Conservation (phyloP, 345 rosid genomes). For the Passiflora organensis region DNA sequence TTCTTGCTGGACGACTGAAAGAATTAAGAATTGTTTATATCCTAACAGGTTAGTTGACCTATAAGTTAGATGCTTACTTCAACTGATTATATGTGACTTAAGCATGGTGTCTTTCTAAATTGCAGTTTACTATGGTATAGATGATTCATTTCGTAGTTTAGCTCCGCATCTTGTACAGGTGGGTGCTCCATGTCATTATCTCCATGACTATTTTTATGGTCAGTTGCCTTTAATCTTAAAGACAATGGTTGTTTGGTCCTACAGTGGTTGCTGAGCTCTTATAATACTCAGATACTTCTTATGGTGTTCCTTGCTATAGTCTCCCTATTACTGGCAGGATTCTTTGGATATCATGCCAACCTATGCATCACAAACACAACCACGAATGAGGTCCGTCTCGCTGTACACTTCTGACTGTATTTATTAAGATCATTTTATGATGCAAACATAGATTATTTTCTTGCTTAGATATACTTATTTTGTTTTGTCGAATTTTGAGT, state of each 20-base stretch:
- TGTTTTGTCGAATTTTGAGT: neutral
- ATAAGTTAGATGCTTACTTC: constrained; percentile 4
- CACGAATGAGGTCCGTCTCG: constrained; percentile 64
- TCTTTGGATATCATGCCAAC: constrained; percentile 71
- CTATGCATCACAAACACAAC: constrained; percentile 84
- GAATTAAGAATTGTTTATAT: constrained; percentile 48
- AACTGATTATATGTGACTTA: constrained; percentile 6
- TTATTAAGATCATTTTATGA: too few species aligned
- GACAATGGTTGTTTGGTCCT: constrained; percentile 14
- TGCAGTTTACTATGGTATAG: constrained; percentile 80
- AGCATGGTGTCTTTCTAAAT: constrained; percentile 9
- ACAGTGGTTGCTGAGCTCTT: constrained; percentile 86
- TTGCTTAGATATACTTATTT: neutral
- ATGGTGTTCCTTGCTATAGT: constrained; percentile 78
- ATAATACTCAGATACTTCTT: constrained; percentile 80
- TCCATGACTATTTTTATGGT: neutral
- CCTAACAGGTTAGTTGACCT: constrained; percentile 43
- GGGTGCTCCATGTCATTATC: constrained; percentile 3
- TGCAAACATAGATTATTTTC: too few species aligned
- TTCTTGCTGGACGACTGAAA: constrained; percentile 71
- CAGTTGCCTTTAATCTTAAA: constrained; percentile 7
- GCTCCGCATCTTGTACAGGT: constrained; percentile 78
- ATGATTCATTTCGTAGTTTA: constrained; percentile 56
- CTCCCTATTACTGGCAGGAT: constrained; percentile 75
- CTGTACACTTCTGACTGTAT: too few species aligned